A percentile compares a stretch with the other conserved stretches of the same genome.
phyloP scores from a whole-genome alignment of 2,329 filamentous ascomycete species.

The Pyrenochaeta sp. region DNA sequence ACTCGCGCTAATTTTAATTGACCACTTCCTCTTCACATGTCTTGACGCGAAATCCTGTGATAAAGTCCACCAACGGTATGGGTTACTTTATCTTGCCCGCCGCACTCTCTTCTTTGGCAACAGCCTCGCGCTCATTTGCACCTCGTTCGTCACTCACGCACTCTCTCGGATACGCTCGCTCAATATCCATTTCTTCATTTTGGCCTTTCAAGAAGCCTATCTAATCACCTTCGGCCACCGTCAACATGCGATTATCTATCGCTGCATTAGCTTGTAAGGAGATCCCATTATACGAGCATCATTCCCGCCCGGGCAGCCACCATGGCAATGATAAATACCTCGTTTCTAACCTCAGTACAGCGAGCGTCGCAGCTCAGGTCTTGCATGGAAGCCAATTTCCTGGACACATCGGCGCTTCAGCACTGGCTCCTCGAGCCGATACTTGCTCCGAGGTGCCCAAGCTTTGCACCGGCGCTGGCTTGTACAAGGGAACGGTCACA shows the following conservation, averaged over 20 bases:
- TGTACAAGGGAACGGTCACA: slow-evolving; percentile 22
- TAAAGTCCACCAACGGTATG: slow-evolving; percentile 3
- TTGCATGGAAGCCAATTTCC: slow-evolving; percentile 8
- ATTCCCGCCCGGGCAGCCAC: too few relatives aligned
- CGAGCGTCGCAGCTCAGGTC: slow-evolving; percentile 15
- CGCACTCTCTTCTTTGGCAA: slow-evolving; percentile 5
- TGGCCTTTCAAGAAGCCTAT: too few relatives aligned
- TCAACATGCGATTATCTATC: slow-evolving; percentile 14
- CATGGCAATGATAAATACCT: too few relatives aligned
- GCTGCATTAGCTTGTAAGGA: slow-evolving; percentile 18
- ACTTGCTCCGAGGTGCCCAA: slow-evolving; percentile 21
- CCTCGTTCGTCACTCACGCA: slow-evolving; percentile 7
- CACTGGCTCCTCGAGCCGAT: slow-evolving; percentile 12
- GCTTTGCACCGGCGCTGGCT: slow-evolving; percentile 29
- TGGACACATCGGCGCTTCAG: slow-evolving; percentile 4
- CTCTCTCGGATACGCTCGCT: slow-evolving; percentile 3
- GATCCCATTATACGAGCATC: not conserved
- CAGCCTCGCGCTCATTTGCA: slow-evolving; percentile 12
- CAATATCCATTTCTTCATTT: too few relatives aligned
- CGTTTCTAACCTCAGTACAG: too few relatives aligned
- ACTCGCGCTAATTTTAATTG: slow-evolving; percentile 12
- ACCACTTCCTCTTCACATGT: not conserved
- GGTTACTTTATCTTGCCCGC: slow-evolving; percentile 10
- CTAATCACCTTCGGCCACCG: slow-evolving; percentile 10
- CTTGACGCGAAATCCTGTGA: slow-evolving; percentile 7